Conservation (phyloP, 2,329 filamentous ascomycete genomes). For the Camillea tinctor region DNA sequence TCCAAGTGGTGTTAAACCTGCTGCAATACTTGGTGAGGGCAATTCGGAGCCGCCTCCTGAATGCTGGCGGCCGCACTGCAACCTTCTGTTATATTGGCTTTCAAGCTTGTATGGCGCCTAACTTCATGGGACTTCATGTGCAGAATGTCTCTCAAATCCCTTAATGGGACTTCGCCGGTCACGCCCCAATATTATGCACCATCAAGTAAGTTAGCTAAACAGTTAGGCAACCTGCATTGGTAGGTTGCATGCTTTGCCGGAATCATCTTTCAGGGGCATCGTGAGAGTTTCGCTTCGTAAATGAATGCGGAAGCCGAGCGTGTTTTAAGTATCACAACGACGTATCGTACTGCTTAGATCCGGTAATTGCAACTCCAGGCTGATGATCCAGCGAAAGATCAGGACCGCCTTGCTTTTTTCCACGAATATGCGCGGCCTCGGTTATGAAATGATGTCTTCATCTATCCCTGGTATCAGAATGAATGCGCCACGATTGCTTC, state of each 20-base stretch:
- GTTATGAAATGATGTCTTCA: not conserved
- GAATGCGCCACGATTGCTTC: not conserved
- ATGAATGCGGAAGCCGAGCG: not conserved
- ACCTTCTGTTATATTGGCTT: not conserved
- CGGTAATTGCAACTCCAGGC: not conserved
- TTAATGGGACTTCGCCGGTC: not conserved
- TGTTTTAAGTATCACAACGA: not conserved
- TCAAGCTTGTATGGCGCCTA: not conserved
- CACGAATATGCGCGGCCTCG: not conserved
- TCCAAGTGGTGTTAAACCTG: not conserved
- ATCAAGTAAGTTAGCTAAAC: not conserved
- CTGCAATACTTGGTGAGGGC: not conserved
- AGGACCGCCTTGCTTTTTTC: not conserved
- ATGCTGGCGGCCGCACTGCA: not conserved
- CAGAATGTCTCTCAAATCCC: not conserved
- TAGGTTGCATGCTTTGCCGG: not conserved
- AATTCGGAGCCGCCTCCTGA: not conserved
- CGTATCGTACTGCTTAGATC: not conserved
- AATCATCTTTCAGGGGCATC: not conserved
- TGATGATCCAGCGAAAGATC: not conserved
- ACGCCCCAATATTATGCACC: not conserved
- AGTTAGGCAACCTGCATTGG: not conserved
- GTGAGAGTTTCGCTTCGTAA: not conserved
- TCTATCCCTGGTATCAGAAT: not conserved
- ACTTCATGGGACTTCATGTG: not conserved